Evolutionary conservation across 164 flowering plant genomes (phyloP), one percentile per base, ranked within the genome.

Genomic region (Warburgia ugandensis): DNA sequence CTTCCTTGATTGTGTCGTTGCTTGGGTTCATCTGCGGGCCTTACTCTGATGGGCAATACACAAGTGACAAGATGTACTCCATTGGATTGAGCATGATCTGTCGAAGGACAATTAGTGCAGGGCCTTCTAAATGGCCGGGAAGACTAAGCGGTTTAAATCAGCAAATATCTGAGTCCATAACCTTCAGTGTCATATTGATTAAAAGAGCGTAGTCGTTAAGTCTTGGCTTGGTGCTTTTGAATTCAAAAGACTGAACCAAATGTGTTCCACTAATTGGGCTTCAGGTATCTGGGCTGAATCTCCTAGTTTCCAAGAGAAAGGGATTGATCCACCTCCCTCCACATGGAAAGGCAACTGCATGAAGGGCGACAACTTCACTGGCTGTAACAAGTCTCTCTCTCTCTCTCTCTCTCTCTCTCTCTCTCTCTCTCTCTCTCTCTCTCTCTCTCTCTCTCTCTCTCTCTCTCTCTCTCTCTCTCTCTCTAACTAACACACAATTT

Each of bases 371-470:
- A 62, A 63, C 32, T 56, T 73, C 64, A 67, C 68, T 29, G 67
- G 69, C 29, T 73, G 78, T 58, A 73, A 70, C 67, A 70, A 61
- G 73, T 50, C 22, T 42, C 40, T 56, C 54, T 45, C 52, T 59
- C 27, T 52, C 42, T 36, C 32, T 46, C 26, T 29, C 4, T 43
- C 12, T 3, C 58, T 53, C 56, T 38, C 44, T 33, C 29, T 45
- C 50, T 48, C 52, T 28, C 42, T 46, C 40, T 49, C 46, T 49
- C 47, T 49, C 35, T 17, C 19, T 41, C 29, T 43, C 48, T 54
- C 27, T 54, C 17, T 21, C 37, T 28, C 16, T 6, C 26, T 36
- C 26, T 3, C 30, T 13, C 31, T 27, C 19, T 12, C 8, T 38
- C 11, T 17, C 11, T 10, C 41, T 38, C 16, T n/a, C 11, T 11